phyloP scores from a whole-genome alignment of 73 alveolate genomes.

The Paramecium biaurelia region DNA sequence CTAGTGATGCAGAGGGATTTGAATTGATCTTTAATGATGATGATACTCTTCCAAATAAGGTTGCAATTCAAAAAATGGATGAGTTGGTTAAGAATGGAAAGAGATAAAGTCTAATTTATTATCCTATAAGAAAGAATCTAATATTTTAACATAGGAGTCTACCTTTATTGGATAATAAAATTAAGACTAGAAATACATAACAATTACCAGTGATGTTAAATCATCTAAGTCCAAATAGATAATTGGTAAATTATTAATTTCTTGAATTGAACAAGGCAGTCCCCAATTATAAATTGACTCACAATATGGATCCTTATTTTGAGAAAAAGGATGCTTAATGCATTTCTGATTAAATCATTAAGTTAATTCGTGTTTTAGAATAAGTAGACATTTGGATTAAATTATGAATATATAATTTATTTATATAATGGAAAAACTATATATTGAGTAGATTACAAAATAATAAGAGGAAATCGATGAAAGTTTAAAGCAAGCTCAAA shows the following conservation, averaged over 20 bases:
- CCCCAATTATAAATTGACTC: background rate
- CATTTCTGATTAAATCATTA: background rate
- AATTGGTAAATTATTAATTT: background rate
- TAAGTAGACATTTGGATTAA: background rate
- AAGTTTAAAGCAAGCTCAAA: background rate
- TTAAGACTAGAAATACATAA: background rate
- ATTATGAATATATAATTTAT: background rate
- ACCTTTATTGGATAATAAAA: background rate
- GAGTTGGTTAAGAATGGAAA: background rate
- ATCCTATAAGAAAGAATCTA: background rate
- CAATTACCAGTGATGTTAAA: background rate
- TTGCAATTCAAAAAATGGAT: background rate
- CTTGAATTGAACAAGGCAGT: background rate
- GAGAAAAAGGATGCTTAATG: background rate
- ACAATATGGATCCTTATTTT: background rate
- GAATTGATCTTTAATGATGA: background rate
- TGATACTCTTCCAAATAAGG: background rate
- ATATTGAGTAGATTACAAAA: background rate
- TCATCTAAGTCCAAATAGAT: slow-evolving; percentile 4
- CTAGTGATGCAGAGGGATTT: background rate
- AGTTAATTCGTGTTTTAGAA: background rate
- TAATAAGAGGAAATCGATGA: background rate
- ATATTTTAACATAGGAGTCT: background rate
- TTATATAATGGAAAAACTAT: background rate
- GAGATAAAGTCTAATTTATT: background rate